phyloP scores from a whole-genome alignment of 805 yeast species.

The Candida tallmaniae region DNA sequence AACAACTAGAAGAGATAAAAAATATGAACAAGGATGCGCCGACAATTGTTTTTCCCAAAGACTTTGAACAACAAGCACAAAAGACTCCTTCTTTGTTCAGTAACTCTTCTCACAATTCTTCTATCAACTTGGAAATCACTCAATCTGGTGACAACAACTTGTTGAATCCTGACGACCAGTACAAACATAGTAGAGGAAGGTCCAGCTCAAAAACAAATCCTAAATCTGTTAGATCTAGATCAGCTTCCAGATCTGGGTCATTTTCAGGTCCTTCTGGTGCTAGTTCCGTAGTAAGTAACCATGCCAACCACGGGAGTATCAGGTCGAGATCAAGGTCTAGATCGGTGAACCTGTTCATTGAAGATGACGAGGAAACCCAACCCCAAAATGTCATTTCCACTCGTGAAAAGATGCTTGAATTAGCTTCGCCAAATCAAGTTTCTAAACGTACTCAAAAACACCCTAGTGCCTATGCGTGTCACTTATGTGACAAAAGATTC shows the following conservation, averaged over 20 bases:
- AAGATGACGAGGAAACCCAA: constrained; percentile 14
- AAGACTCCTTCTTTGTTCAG: constrained; percentile 56
- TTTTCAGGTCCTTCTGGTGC: constrained; percentile 22
- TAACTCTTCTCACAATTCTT: constrained; percentile 33
- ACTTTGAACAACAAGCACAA: constrained; percentile 17
- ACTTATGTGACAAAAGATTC: constrained; percentile 78
- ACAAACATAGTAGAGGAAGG: constrained; percentile 38
- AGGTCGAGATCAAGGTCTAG: constrained; percentile 22
- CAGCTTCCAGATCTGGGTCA: constrained; percentile 9
- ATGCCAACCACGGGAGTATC: too few species aligned
- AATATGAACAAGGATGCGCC: constrained; percentile 11
- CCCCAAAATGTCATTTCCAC: constrained; percentile 20
- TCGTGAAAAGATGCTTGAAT: constrained; percentile 58
- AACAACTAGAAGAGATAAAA: constrained; percentile 12
- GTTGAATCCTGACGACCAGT: constrained; percentile 33
- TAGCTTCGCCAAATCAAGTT: constrained; percentile 55
- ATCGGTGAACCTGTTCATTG: constrained; percentile 12
- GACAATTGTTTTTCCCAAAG: constrained; percentile 8
- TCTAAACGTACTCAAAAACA: constrained; percentile 61
- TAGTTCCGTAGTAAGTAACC: too few species aligned
- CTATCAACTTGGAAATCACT: constrained; percentile 1
- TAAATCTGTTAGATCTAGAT: constrained; percentile 10
- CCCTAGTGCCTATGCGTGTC: constrained; percentile 74
- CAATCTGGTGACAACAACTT: constrained; percentile 8
- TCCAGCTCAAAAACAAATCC: constrained; percentile 17